Conservation (phyloP, 106 monocot species). For the Amphibolis antarctica region DNA sequence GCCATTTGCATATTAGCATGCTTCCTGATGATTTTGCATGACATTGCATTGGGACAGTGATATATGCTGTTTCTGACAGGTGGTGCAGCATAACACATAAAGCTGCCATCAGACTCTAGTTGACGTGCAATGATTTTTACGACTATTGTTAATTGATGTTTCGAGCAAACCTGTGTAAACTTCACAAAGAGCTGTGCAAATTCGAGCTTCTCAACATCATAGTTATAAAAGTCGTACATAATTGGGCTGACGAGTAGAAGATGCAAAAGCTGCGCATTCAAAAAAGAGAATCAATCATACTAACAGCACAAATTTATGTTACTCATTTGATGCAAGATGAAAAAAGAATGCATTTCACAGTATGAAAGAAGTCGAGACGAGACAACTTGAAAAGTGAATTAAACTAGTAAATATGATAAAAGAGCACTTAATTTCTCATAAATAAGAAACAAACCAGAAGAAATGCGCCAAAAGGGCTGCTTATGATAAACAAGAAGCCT, state of each 20-base stretch:
- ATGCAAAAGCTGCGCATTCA: conserved; percentile 33
- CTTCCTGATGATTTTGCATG: no score
- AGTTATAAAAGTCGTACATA: conserved; percentile 56
- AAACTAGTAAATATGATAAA: background rate
- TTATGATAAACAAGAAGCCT: conserved; percentile 22
- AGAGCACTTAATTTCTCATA: background rate
- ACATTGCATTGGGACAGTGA: no score
- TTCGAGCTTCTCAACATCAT: conserved; percentile 36
- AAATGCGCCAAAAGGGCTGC: conserved; percentile 20
- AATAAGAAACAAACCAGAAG: conserved; percentile 18
- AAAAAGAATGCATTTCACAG: no score
- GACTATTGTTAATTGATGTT: no score
- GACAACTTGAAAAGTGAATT: background rate
- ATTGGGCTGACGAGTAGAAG: conserved; percentile 41
- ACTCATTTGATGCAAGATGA: no score
- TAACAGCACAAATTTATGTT: no score
- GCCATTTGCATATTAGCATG: no score
- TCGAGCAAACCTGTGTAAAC: conserved; percentile 38
- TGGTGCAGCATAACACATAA: no score
- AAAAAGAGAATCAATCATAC: background rate
- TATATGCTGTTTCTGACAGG: no score
- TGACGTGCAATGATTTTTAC: no score
- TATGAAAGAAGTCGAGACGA: background rate
- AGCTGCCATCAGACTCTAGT: no score
- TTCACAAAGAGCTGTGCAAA: conserved; percentile 39